Conservation (phyloP, 257 asterid species). For the Nicotiana obtusifolia region DNA sequence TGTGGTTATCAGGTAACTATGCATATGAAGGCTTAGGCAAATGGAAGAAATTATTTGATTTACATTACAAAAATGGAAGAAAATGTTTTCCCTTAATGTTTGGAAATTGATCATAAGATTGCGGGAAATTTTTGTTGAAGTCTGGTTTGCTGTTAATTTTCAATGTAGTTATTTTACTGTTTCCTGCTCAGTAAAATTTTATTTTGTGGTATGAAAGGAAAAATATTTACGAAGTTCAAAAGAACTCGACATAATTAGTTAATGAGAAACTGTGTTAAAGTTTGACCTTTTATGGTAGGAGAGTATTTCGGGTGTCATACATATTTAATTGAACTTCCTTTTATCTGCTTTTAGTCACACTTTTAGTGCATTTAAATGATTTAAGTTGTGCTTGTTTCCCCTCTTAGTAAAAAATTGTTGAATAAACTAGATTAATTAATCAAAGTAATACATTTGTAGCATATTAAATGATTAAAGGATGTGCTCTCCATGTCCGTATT, state of each 20-base stretch:
- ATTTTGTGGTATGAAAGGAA: background rate
- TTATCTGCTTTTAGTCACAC: background rate
- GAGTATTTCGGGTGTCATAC: background rate
- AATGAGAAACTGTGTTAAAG: background rate
- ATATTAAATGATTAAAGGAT: background rate
- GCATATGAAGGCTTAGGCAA: too few relatives aligned
- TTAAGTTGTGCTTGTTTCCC: background rate
- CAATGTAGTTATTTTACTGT: background rate
- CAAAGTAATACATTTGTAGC: background rate
- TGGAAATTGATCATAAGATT: background rate
- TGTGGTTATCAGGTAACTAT: too few relatives aligned
- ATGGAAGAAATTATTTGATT: too few relatives aligned
- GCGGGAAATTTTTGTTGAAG: background rate
- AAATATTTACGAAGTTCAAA: background rate
- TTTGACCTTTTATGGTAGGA: background rate
- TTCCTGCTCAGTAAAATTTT: background rate
- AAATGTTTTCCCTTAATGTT: too few relatives aligned
- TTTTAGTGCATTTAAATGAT: background rate
- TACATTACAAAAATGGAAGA: too few relatives aligned
- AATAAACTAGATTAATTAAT: background rate
- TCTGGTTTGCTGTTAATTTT: background rate
- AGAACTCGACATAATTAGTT: background rate
- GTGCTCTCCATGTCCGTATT: background rate
- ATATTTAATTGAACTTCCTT: background rate
- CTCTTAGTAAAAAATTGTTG: background rate